Conservation (phyloP, 805 yeast species). For the Candida glaebosa region DNA sequence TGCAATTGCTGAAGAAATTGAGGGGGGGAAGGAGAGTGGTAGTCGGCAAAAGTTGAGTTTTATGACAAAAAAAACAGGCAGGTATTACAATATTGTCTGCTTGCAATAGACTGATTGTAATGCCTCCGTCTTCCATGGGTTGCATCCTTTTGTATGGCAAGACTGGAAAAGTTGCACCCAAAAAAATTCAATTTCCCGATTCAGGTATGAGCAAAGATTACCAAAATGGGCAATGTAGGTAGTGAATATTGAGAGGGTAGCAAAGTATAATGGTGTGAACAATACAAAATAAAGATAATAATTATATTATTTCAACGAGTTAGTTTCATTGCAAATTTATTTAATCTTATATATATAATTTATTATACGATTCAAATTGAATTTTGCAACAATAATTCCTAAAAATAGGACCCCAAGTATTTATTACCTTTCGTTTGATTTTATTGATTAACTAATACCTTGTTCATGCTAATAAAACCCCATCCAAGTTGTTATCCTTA, state of each 20-base stretch:
- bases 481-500: conserved; percentile 30
- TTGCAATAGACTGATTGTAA: too few relatives aligned
- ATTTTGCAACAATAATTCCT: background rate
- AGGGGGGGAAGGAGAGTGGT: too few relatives aligned
- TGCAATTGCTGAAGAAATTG: too few relatives aligned
- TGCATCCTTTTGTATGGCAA: too few relatives aligned
- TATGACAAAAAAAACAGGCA: too few relatives aligned
- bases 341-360: too few relatives aligned
- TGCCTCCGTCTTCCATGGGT: too few relatives aligned
- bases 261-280: background rate
- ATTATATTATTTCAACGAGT: background rate
- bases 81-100: too few relatives aligned
- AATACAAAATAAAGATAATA: background rate
- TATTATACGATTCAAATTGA: background rate
- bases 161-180: background rate
- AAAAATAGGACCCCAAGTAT: background rate
- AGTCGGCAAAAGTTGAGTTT: too few relatives aligned
- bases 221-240: background rate
- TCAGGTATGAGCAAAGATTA: conserved; percentile 1
- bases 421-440: background rate
- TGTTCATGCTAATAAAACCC: conserved; percentile 4
- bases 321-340: background rate
- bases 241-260: background rate
- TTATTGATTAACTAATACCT: background rate
- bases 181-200: background rate